A percentile compares a stretch with the other conserved stretches of the same genome.
These are phyloP conservation scores for Zoysia matrella DNA, from an alignment of 202 grass and related monocot species.

Conservation along the genomic window DNA sequence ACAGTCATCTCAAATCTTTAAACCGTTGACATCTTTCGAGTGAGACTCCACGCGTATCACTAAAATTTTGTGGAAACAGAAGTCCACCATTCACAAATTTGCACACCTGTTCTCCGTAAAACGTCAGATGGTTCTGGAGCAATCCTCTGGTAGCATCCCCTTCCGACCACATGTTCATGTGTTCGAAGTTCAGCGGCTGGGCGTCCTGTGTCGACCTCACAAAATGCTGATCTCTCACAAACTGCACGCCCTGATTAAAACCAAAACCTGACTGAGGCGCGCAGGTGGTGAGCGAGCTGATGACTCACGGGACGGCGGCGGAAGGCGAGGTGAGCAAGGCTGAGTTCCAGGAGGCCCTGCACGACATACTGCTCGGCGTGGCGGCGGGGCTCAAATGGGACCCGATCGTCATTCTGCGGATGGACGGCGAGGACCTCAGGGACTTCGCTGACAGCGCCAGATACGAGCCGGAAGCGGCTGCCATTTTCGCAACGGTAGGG, in stretches of 20 bases:
- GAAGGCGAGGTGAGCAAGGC: slow-evolving; percentile 77
- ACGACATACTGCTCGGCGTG: slow-evolving; percentile 81
- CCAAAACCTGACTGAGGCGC: neutral
- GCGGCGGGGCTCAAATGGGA: slow-evolving; percentile 91
- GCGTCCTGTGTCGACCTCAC: neutral
- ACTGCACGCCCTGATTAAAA: neutral
- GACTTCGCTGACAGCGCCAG: slow-evolving; percentile 61
- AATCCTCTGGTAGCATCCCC: slow-evolving; percentile 1
- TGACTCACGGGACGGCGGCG: slow-evolving; percentile 57
- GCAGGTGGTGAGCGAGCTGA: slow-evolving; percentile 71
- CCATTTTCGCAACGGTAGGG: slow-evolving; percentile 59
- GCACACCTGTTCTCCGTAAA: neutral
- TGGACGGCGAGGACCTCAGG: slow-evolving; percentile 87
- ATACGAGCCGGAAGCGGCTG: slow-evolving; percentile 58
- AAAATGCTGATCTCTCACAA: neutral
- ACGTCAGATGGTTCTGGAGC: slow-evolving; percentile 13
- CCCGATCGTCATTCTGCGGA: slow-evolving; percentile 83
- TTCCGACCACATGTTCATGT: slow-evolving; percentile 4
- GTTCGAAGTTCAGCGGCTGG: neutral
- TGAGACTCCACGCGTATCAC: neutral
- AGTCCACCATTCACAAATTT: neutral
- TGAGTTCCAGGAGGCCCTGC: slow-evolving; percentile 74
- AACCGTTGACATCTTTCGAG: neutral
- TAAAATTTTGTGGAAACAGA: neutral
- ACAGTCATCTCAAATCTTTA: neutral